Percentiles rank a stretch among this genome's conserved stretches.
Evolutionary conservation across 257 asterid genomes (phyloP).

Genomic region (Perilla frutescens): DNA sequence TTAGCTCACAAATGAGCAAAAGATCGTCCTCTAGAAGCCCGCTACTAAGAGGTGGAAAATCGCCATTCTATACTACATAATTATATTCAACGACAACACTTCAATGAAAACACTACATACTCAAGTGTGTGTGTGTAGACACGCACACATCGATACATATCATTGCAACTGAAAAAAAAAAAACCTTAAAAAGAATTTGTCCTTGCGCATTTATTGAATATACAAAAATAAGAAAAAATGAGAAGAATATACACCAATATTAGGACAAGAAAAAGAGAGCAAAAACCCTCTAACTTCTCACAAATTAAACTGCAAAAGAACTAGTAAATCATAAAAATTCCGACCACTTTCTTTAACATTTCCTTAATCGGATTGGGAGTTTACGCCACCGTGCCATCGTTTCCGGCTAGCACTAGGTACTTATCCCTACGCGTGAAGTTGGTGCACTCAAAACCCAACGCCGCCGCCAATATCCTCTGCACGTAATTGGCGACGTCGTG

Average conservation of each 20-base stretch:
- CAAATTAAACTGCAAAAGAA: too few species aligned
- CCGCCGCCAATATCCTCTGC: slow-evolving; percentile 79
- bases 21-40: too few species aligned
- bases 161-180: too few species aligned
- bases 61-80: too few species aligned
- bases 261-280: background rate
- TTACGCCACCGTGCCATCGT: slow-evolving; percentile 73
- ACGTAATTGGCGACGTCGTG: slow-evolving; percentile 92
- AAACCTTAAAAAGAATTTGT: too few species aligned
- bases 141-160: too few species aligned
- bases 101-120: too few species aligned
- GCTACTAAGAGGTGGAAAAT: too few species aligned
- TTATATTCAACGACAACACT: too few species aligned
- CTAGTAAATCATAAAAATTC: slow-evolving; percentile 46
- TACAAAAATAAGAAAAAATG: background rate
- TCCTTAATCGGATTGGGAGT: slow-evolving; percentile 34
- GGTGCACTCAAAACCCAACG: slow-evolving; percentile 95
- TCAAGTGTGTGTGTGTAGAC: too few species aligned
- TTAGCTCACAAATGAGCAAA: too few species aligned
- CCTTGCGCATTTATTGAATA: background rate
- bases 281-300: background rate
- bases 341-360: slow-evolving; percentile 54
- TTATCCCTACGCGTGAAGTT: slow-evolving; percentile 85
- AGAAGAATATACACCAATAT: background rate
- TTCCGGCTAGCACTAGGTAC: slow-evolving; percentile 86